Base-by-base conservation (phyloP, 805 yeast species). In the Schwanniomyces pseudopolymorphus region DNA sequence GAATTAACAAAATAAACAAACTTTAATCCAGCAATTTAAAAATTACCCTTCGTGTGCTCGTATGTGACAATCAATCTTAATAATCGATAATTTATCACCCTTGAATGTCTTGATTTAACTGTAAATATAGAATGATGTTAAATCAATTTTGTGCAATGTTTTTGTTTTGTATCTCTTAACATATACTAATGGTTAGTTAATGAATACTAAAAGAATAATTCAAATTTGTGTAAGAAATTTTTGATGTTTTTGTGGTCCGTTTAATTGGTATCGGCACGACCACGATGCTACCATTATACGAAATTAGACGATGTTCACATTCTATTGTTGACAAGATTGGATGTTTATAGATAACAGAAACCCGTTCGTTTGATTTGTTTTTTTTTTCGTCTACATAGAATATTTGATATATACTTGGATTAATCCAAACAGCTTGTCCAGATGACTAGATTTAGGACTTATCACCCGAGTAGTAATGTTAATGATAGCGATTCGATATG, bases 131-230 rank as follows among this genome's bases (percentile, higher is more conserved):
- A 37, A 44, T 33, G 48, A 26, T 48, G 47, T 48, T 48, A 48
- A 48, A 48, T 48, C 51, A 48, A 42, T 48, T 48, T 48, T 48
- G 51, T 48, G 51, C 51, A 44, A 48, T 48, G 51, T 48, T 48
- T 48, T 44, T 42, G 42, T 40, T 48, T 44, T 48, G 47, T 43
- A 44, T 42, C 45, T 41, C 33, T 20, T n/a, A 40, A 11, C 14
- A 36, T 36, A 36, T 13, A 33, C 25, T 13, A 20, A 19, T 16
- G 16, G 19, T 36, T 20, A 6, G 39, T 36, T 36, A 26, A 21
- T 36, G 9, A 13, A 36, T n/a, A 26, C 19, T 4, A 33, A 33
- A 24, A 22, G 39, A 42, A 28, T 43, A 27, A 31, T 33, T 42
- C 37, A 39, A 44, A 48, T 48, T 48, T 48, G 51, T 48, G 51